Conservation (phyloP, 768 basidiomycete species). For the Sporobolomyces pararoseus region DNA sequence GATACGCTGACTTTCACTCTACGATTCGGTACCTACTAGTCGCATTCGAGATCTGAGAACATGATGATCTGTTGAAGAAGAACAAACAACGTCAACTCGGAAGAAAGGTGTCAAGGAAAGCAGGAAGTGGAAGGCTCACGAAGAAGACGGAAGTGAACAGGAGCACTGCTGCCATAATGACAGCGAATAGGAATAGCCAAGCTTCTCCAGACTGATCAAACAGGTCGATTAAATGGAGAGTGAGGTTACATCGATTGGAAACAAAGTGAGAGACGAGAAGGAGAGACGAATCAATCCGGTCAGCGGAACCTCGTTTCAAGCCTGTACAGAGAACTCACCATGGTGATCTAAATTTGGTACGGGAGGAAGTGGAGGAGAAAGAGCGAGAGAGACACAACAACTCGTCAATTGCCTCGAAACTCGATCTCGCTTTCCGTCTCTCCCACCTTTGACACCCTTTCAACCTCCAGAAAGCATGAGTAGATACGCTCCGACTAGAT, state of each 20-base stretch:
- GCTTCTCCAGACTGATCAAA: conserved; percentile 35
- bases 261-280: background rate
- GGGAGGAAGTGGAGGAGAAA: background rate
- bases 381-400: background rate
- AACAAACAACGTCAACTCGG: background rate
- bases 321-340: background rate
- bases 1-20: too few relatives aligned
- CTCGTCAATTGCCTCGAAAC: too few relatives aligned
- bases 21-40: conserved; percentile 40
- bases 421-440: background rate
- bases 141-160: conserved; percentile 99
- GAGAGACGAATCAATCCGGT: background rate
- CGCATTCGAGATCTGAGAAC: conserved; percentile 99
- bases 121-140: conserved; percentile 58
- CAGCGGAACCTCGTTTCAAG: background rate
- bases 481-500: conserved; percentile 6
- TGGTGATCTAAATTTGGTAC: background rate
- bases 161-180: conserved; percentile 88
- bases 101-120: background rate
- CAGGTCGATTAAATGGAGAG: background rate
- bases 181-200: conserved; percentile 95
- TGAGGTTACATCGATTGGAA: background rate
- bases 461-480: background rate
- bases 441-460: background rate
- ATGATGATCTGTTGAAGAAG: conserved; percentile 79